Evolutionary conservation across 2,329 filamentous ascomycete genomes (phyloP).

Genomic region (Thielaviopsis musarum): DNA sequence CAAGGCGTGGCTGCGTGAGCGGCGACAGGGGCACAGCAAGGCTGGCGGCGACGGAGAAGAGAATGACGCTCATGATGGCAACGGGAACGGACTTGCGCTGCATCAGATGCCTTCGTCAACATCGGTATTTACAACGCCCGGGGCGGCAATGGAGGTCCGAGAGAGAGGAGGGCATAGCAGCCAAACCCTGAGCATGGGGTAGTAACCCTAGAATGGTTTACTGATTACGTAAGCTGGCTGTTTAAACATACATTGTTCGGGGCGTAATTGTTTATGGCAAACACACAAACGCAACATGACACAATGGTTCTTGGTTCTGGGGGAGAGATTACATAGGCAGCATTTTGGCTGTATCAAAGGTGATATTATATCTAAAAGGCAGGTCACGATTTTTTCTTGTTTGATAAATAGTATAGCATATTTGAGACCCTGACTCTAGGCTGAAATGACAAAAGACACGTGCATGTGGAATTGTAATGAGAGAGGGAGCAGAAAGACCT

Average conservation of each 20-base stretch:
- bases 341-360: too few relatives aligned
- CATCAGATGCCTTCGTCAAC: conserved; percentile 40
- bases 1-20: conserved; percentile 19
- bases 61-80: neutral
- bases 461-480: too few relatives aligned
- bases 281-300: neutral
- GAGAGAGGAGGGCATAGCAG: conserved; percentile 4
- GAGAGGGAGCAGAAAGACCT: too few relatives aligned
- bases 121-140: conserved; percentile 42
- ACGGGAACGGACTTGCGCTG: conserved; percentile 20
- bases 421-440: too few relatives aligned
- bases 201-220: neutral
- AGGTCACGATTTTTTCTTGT: too few relatives aligned
- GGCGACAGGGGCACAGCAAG: conserved; percentile 7
- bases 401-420: too few relatives aligned
- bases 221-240: too few relatives aligned
- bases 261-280: too few relatives aligned
- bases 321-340: neutral
- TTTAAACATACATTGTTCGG: too few relatives aligned
- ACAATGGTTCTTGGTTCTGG: neutral
- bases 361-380: too few relatives aligned
- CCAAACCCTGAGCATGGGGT: neutral
- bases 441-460: too few relatives aligned
- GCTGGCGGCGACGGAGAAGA: neutral
- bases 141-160: conserved; percentile 6